Percentiles rank a stretch among this genome's conserved stretches.
Conservation (phyloP, 495 filamentous ascomycete genomes). For the Aspergillus bertholletiae region DNA sequence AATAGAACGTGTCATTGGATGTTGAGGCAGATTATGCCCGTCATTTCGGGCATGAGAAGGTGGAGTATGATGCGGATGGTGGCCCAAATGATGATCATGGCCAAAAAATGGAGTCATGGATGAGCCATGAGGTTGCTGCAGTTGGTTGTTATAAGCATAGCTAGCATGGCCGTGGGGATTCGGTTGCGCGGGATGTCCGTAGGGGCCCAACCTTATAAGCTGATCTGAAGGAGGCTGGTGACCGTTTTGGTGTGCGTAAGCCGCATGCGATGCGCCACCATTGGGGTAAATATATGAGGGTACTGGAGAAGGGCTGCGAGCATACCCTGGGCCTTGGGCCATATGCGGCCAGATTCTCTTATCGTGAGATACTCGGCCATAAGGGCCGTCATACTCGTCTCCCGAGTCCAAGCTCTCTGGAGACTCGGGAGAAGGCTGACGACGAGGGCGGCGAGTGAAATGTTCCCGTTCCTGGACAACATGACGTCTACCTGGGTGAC, state of each 20-base stretch:
- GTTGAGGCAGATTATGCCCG: constrained; percentile 27
- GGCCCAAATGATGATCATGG: constrained; percentile 30
- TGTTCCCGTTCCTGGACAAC: constrained; percentile 35
- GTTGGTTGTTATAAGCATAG: constrained; percentile 35
- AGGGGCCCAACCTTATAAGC: constrained; percentile 36
- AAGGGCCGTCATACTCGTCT: constrained; percentile 42
- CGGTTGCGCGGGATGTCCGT: constrained; percentile 30
- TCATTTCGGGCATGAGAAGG: constrained; percentile 28
- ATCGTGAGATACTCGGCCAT: constrained; percentile 34
- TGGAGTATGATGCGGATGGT: constrained; percentile 23
- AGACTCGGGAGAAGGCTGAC: constrained; percentile 48
- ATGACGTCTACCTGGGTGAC: constrained; percentile 39
- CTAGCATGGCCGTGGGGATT: constrained; percentile 35
- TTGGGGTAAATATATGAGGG: constrained; percentile 35
- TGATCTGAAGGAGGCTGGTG: constrained; percentile 36
- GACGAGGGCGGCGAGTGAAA: constrained; percentile 37
- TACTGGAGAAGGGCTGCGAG: constrained; percentile 45
- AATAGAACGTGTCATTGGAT: constrained; percentile 27
- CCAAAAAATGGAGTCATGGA: constrained; percentile 35
- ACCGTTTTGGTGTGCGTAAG: constrained; percentile 22
- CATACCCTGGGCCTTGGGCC: constrained; percentile 39
- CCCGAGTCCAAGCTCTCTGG: constrained; percentile 53
- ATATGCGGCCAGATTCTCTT: constrained; percentile 33
- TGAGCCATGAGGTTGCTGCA: constrained; percentile 30
- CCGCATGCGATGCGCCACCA: constrained; percentile 20